Evolutionary conservation across 169 alveolate species (phyloP).

Genomic region (Cystoisospora suis): DNA sequence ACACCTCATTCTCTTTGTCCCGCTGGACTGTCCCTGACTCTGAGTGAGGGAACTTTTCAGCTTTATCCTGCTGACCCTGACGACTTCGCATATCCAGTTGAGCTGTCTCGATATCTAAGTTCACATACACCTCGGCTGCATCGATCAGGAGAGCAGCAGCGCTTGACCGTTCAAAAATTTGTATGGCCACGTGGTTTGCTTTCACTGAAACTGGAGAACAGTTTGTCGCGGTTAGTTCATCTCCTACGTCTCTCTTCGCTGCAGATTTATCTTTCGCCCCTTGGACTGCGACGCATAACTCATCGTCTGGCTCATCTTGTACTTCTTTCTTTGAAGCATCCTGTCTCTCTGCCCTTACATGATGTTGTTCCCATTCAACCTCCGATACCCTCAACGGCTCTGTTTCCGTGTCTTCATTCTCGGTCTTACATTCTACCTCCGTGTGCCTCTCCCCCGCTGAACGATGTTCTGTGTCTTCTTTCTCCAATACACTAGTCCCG

Average conservation of each 20-base stretch:
- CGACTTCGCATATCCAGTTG: background rate
- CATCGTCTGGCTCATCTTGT: background rate
- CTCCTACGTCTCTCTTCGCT: background rate
- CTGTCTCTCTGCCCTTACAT: too few relatives aligned
- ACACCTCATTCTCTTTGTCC: background rate
- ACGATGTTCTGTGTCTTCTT: too few relatives aligned
- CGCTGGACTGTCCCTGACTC: background rate
- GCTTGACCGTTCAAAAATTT: constrained; percentile 12
- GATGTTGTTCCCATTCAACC: too few relatives aligned
- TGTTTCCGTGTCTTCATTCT: too few relatives aligned
- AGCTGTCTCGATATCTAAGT: background rate
- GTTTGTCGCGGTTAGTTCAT: background rate
- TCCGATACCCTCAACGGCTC: too few relatives aligned
- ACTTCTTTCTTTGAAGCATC: background rate
- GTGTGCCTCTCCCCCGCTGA: too few relatives aligned
- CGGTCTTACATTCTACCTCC: too few relatives aligned
- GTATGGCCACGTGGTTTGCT: background rate
- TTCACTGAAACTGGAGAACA: background rate
- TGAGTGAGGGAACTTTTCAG: background rate
- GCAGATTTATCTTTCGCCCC: background rate
- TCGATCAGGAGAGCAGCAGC: background rate
- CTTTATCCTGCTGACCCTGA: background rate
- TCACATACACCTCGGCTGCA: background rate
- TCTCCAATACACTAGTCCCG: too few relatives aligned
- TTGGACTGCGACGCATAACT: background rate